Base-by-base conservation (phyloP, 2,329 filamentous ascomycete genomes). In the Elsinoe australis region DNA sequence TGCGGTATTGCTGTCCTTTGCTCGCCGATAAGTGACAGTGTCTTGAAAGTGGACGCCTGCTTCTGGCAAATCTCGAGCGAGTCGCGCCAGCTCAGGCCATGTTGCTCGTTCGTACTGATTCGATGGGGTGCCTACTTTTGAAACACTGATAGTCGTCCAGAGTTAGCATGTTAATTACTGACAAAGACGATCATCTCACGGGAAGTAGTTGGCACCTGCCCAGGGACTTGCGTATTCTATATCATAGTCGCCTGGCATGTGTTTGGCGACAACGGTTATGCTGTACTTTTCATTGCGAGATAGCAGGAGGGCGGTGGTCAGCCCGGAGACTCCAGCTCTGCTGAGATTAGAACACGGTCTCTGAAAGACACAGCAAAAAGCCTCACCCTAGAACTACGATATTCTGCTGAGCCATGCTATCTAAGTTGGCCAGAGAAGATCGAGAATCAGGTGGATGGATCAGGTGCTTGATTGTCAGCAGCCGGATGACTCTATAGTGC, bases 191-290 rank as follows among this genome's bases (percentile, higher is more conserved):
- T 18, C 18, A 6, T 6, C 46, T 5, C 14, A 49, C 46, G 46
- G 46, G 19, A 49, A 39, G 24, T 39, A 31, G 28, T 49, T 49
- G 14, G 46, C 46, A 22, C 46, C 46, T 4, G 46, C 46, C 46
- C 46, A 49, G 2, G 44, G 44, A 47, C 44, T 47, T 0, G 86
- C 82, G 64, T 95, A 95, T 71, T 94, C 84, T 56, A 89, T 83
- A 55, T 90, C 85, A 65, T 90, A 92, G 69, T 95, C 89, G 28
- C 89, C 89, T 0, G 89, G 89, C 83, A 95, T 92, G 62, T 94
- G 85, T 61, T 90, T 94, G 4, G 87, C 83, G 24, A 87, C 71
- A 28, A 94, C 71, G 0, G 85, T 88, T 54, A 94, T 67, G 19
- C 71, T 69, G 55, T 81, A 74, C 8, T 66, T 58, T 4, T 68